Evolutionary conservation across 805 yeast genomes (phyloP).

Genomic region (Metschnikowia colocasiae): DNA sequence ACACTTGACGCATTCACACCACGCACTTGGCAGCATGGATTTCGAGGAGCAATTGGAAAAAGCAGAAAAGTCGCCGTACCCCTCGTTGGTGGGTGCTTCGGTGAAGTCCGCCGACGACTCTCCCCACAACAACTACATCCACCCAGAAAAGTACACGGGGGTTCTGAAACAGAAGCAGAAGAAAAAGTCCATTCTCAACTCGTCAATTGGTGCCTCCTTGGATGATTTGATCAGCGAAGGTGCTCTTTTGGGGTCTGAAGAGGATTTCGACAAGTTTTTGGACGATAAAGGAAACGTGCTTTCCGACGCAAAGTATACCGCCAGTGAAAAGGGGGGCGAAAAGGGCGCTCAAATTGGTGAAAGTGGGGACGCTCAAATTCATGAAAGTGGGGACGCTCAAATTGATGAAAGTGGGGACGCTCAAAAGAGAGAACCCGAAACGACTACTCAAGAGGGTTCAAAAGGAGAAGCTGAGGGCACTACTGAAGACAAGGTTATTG

Average conservation of each 20-base stretch:
- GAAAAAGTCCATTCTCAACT: conserved; percentile 17
- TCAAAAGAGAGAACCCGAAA: no score
- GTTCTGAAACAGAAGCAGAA: conserved; percentile 17
- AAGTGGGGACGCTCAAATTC: not conserved
- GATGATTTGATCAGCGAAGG: conserved; percentile 49
- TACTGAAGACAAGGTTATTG: no score
- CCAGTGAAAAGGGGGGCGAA: not conserved
- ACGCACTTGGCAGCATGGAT: conserved; percentile 11
- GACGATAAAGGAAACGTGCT: conserved; percentile 54
- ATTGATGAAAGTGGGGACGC: not conserved
- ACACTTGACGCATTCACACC: not conserved
- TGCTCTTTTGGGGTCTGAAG: conserved; percentile 47
- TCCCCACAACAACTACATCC: conserved; percentile 41
- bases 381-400: not conserved
- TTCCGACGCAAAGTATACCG: conserved; percentile 37
- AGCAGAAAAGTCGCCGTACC: conserved; percentile 45
- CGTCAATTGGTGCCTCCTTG: conserved; percentile 49
- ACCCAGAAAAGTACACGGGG: conserved; percentile 41
- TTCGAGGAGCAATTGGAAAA: conserved; percentile 43
- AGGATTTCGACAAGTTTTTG: conserved; percentile 48
- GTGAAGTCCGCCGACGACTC: conserved; percentile 47
- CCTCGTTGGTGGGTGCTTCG: conserved; percentile 54
- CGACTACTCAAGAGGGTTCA: no score
- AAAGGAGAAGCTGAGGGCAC: not conserved
- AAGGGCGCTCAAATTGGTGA: not conserved